Evolutionary conservation across 768 basidiomycete species (phyloP), one percentile per base, ranked within the genome.

Genomic region (Tubosaeta sp.): DNA sequence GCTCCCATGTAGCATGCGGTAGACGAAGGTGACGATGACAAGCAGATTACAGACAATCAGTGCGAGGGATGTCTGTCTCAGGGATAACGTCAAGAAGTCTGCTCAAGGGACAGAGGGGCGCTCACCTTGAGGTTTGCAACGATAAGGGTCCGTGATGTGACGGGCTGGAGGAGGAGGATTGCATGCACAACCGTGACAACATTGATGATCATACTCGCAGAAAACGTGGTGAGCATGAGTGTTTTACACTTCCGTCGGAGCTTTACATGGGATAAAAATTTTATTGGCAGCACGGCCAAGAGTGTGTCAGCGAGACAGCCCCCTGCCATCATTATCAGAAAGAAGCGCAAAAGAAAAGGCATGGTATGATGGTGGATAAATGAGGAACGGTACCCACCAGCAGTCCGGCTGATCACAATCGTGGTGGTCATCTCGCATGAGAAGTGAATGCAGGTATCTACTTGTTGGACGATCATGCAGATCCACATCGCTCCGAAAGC

Each of bases 121-220:
- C 29, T 49, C 33, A 56, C 60, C 46, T 56, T 59, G 44, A 63
- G 34, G n/a, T 58, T 43, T 3, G 31, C 56, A 5, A 61, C 26
- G 11, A 62, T 32, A 43, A 54, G 26, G 14, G 43, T n/a, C 6
- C 33, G 50, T 9, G 41, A 25, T 5, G 31, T 43, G 16, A 26
- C 8, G 4, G 46, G 37, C 2, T 19, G 8, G 19, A 59, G 39
- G 6, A 62, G 52, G 1, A 54, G 12, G 12, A 27, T 25, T n/a
- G 54, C 48, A 5, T 61, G 59, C 2, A 47, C 16, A 22, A 61
- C 46, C 9, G 56, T 61, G 26, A 61, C 34, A 7, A 46, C 17
- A 6, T 52, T 54, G 39, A 63, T 57, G 31, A 58, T 4, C n/a
- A 62, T 48, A 33, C 50, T 52, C n/a, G 54, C 49, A 22, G 60